Base-by-base conservation (phyloP, 202 grass and related monocot genomes). In the Panicum virgatum region DNA sequence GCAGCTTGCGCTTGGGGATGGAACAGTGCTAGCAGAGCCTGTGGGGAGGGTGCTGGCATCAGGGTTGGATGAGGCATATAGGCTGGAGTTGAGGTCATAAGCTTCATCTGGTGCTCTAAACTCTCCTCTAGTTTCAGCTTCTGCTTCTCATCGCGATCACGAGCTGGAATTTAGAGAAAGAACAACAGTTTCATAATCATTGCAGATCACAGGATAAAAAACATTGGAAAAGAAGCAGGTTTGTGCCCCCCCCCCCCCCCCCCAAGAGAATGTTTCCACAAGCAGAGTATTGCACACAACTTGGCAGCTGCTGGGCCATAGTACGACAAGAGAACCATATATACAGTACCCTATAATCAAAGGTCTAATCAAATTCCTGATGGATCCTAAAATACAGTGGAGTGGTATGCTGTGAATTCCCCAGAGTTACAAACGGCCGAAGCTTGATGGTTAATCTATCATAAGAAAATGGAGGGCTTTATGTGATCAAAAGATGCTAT, bases 91-190 rank as follows among this genome's bases (percentile, higher is more conserved):
- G 86, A 25, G 3, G 73, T 81, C 86, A 91, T 16, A 72, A 94
- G 83, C 40, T 94, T 94, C 69, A 91, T 72, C 75, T 94, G 80
- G 73, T 91, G 86, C 67, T 91, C 92, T 48, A 94, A 81, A 52
- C 46, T 73, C 12, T 94, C 92, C 38, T 91, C 92, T 74, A 81
- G 58, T 83, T 89, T 94, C 67, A 91, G 51, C 68, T 73, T 94
- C 58, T 87, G 86, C 68, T 94, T 94, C 86, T 94, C 92, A 40
- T 94, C 88, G 13, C 89, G 86, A 67, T 89, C 2, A 77, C 84
- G n/a, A n/a, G n/a, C 92, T 91, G 81, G 0, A 78, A 78, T 82
- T 68, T 22, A 5, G 39, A 71, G 27, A 70, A 77, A 54, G 3
- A n/a, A n/a, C n/a, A 16, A 9, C 1, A 27, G 30, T 37, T 48